Percentiles rank a stretch among this genome's conserved stretches.
These are phyloP conservation scores for Trichoderma brevicompactum DNA, from an alignment of 2,329 filamentous ascomycete genomes.

Conservation along the genomic window DNA sequence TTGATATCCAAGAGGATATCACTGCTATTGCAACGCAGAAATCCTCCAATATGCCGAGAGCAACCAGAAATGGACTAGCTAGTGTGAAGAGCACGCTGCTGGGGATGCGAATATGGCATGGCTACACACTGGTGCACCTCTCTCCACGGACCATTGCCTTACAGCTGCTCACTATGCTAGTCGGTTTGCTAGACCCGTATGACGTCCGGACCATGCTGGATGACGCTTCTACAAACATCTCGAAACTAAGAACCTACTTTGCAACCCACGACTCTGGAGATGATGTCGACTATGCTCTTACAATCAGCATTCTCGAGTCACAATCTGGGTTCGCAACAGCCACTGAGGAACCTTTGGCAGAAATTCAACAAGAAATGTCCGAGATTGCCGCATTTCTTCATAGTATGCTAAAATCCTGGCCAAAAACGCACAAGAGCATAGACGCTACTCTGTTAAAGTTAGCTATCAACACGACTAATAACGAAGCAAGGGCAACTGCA, in stretches of 20 bases:
- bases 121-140: constrained; percentile 52
- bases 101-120: constrained; percentile 64
- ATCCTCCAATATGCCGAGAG: constrained; percentile 70
- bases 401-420: constrained; percentile 40
- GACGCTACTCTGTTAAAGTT: constrained; percentile 54
- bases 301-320: constrained; percentile 46
- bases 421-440: constrained; percentile 36
- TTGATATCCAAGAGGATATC: constrained; percentile 61
- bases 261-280: constrained; percentile 30
- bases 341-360: not conserved
- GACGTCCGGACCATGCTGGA: constrained; percentile 39
- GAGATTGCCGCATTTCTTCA: constrained; percentile 40
- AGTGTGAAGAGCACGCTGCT: constrained; percentile 59
- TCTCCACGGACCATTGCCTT: constrained; percentile 68
- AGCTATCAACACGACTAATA: constrained; percentile 85
- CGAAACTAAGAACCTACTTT: constrained; percentile 35
- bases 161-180: constrained; percentile 60
- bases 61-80: constrained; percentile 60
- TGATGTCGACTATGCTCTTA: constrained; percentile 50
- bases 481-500: constrained; percentile 70
- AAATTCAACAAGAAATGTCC: constrained; percentile 37
- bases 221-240: constrained; percentile 39
- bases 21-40: constrained; percentile 65
- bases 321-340: constrained; percentile 39
- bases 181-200: constrained; percentile 37